phyloP scores from a whole-genome alignment of 805 yeast genomes.

The Candida broadrunensis region DNA sequence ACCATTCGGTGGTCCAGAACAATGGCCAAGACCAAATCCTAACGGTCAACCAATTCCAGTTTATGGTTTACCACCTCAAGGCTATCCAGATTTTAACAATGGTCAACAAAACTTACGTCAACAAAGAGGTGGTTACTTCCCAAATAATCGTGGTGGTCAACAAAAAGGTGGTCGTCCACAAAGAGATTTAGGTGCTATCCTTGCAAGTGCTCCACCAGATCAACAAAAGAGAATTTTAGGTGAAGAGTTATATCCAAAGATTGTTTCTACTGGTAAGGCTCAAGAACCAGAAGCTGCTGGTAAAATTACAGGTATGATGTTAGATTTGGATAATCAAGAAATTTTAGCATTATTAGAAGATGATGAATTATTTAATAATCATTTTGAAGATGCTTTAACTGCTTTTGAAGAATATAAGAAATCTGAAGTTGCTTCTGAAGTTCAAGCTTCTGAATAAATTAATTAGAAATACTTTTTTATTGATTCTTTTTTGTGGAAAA shows the following conservation, averaged over 20 bases:
- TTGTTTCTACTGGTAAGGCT: slow-evolving; percentile 81
- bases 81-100: slow-evolving; percentile 24
- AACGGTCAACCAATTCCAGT: slow-evolving; percentile 83
- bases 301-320: slow-evolving; percentile 98
- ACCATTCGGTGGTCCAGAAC: slow-evolving; percentile 26
- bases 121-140: slow-evolving; percentile 59
- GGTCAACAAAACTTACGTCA: slow-evolving; percentile 48
- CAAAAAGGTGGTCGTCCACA: slow-evolving; percentile 40
- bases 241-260: slow-evolving; percentile 93
- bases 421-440: slow-evolving; percentile 29
- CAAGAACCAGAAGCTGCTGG: slow-evolving; percentile 94
- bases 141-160: slow-evolving; percentile 17
- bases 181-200: slow-evolving; percentile 58
- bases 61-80: slow-evolving; percentile 75
- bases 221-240: slow-evolving; percentile 98
- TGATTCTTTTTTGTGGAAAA: too few species aligned
- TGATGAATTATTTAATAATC: slow-evolving; percentile 83
- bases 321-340: slow-evolving; percentile 91
- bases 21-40: slow-evolving; percentile 72
- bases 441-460: slow-evolving; percentile 8
- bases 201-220: slow-evolving; percentile 70
- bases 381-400: slow-evolving; percentile 89
- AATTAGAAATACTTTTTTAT: neutral
- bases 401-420: slow-evolving; percentile 92
- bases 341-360: slow-evolving; percentile 85